Conservation (phyloP, 257 asterid species). For the Nicotiana noctiflora region DNA sequence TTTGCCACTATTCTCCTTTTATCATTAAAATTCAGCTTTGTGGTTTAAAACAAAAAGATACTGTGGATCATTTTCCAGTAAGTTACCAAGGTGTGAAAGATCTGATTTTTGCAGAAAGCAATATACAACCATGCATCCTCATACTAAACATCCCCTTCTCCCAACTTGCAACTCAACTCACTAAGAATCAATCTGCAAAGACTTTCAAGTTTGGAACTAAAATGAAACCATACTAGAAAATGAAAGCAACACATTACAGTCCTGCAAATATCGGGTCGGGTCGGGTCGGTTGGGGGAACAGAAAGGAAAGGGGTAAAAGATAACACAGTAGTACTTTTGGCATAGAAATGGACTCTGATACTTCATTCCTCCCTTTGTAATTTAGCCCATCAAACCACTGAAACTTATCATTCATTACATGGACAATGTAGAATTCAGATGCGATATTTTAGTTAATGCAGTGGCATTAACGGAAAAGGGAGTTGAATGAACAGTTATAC, state of each 20-base stretch:
- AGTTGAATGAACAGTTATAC: not conserved
- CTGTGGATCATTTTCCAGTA: not conserved
- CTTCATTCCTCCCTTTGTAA: not conserved
- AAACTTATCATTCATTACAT: not conserved
- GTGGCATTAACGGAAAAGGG: not conserved
- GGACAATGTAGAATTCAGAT: not conserved
- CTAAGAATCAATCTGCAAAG: not conserved
- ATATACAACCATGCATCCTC: not conserved
- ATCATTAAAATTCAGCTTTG: not conserved
- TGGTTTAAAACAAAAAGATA: not conserved
- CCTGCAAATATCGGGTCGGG: not conserved
- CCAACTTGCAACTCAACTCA: not conserved
- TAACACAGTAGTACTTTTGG: not conserved
- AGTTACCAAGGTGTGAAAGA: not conserved
- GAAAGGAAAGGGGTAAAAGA: not conserved
- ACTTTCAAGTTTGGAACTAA: not conserved
- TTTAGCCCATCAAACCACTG: not conserved
- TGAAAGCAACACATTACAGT: not conserved
- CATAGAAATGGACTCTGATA: not conserved
- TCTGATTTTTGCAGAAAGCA: not conserved
- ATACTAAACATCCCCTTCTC: not conserved
- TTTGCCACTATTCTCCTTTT: no score
- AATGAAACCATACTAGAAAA: not conserved
- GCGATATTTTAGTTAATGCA: not conserved
- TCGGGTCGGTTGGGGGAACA: not conserved